Evolutionary conservation across 1,284 basidiomycete genomes (phyloP).

Genomic region (Apiotrichum akiyoshidainum): DNA sequence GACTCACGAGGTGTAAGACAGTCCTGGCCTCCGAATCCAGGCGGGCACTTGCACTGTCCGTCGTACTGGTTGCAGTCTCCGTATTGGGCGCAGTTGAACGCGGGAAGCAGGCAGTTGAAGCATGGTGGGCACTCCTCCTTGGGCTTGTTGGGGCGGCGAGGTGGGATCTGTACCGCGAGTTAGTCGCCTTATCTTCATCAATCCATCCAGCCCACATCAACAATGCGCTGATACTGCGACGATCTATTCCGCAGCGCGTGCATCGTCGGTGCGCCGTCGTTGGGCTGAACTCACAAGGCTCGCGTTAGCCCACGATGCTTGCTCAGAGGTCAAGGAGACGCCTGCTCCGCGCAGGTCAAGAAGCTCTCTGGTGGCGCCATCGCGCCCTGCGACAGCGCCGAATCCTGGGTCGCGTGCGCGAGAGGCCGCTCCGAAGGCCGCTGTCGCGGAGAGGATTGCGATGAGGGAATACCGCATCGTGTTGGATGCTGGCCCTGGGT

Average conservation of each 20-base stretch:
- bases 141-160: constrained; percentile 19
- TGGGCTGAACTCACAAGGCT: constrained; percentile 4
- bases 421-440: not conserved
- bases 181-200: not conserved
- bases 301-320: constrained; percentile 2
- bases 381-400: constrained; percentile 1
- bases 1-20: constrained; percentile 75
- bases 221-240: no score
- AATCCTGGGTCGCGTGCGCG: not conserved
- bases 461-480: not conserved
- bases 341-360: constrained; percentile 19
- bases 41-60: constrained; percentile 84
- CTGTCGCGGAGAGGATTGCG: not conserved
- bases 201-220: no score
- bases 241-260: not conserved
- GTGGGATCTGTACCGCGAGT: constrained; percentile 23
- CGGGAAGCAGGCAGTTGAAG: constrained; percentile 81
- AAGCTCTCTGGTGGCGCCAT: constrained; percentile 15
- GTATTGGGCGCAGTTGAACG: constrained; percentile 78
- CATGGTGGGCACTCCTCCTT: constrained; percentile 55
- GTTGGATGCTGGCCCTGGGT: not conserved
- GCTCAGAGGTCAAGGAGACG: not conserved
- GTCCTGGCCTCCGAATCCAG: constrained; percentile 86
- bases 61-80: constrained; percentile 82
- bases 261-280: not conserved